Evolutionary conservation across 2,329 filamentous ascomycete species (phyloP).

Genomic region (Cladosporium sp.): DNA sequence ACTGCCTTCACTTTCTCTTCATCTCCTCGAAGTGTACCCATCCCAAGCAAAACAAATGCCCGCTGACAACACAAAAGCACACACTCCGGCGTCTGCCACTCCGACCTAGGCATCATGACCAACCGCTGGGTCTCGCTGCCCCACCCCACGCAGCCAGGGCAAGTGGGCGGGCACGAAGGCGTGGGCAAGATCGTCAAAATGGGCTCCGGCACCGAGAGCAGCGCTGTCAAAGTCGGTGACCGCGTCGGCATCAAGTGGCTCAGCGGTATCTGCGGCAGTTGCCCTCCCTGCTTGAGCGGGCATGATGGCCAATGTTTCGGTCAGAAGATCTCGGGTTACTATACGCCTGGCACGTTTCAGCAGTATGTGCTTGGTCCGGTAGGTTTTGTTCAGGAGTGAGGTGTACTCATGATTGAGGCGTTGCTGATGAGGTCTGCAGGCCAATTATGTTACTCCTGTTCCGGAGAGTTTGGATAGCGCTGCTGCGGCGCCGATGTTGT

Average conservation of each 20-base stretch:
- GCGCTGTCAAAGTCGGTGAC: conserved; percentile 60
- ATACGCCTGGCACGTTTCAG: conserved; percentile 68
- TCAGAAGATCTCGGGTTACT: conserved; percentile 61
- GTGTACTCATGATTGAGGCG: too few species aligned
- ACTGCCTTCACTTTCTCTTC: not conserved
- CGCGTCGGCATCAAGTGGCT: conserved; percentile 70
- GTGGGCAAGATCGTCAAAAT: conserved; percentile 62
- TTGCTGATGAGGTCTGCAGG: not conserved
- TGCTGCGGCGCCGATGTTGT: conserved; percentile 59
- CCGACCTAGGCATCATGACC: conserved; percentile 54
- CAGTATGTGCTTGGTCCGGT: conserved; percentile 61
- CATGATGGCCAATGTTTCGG: conserved; percentile 54
- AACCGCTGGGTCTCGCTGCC: conserved; percentile 54
- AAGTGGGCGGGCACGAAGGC: conserved; percentile 68
- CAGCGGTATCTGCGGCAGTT: conserved; percentile 52
- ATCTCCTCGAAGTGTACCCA: not conserved
- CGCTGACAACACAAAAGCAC: conserved; percentile 37
- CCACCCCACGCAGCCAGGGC: conserved; percentile 54
- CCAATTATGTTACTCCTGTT: conserved; percentile 67
- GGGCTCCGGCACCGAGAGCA: conserved; percentile 54
- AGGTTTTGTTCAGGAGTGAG: too few species aligned
- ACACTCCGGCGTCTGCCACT: conserved; percentile 63
- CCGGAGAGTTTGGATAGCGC: conserved; percentile 58
- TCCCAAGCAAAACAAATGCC: conserved; percentile 1
- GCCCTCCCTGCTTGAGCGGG: conserved; percentile 51